Conservation (phyloP, 371 early-diverging fungal genomes). For the Dipsacomyces acuminosporus region DNA sequence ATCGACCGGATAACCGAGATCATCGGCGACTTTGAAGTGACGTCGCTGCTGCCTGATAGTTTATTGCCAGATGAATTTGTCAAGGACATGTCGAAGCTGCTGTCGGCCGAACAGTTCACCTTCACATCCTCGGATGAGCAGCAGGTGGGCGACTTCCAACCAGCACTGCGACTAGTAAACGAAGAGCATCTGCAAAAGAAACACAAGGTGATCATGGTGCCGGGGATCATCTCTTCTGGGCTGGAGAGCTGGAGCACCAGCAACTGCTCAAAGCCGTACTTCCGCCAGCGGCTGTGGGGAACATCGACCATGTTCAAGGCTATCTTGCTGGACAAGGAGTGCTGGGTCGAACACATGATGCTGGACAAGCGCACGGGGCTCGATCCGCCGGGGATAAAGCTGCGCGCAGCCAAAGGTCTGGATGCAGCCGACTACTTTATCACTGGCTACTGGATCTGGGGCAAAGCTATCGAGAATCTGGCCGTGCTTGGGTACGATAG, state of each 20-base stretch:
- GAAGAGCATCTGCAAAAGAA: constrained; percentile 27
- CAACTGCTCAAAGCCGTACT: constrained; percentile 70
- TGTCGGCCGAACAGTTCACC: constrained; percentile 44
- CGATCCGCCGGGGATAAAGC: constrained; percentile 78
- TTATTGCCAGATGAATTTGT: constrained; percentile 67
- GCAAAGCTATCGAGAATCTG: constrained; percentile 74
- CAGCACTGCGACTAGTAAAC: constrained; percentile 24
- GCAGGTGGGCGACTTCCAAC: constrained; percentile 33
- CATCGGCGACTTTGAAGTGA: constrained; percentile 60
- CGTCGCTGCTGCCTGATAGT: constrained; percentile 59
- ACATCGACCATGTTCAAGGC: constrained; percentile 74
- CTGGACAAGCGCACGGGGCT: constrained; percentile 79
- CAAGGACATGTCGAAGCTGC: constrained; percentile 56
- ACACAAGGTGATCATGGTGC: constrained; percentile 81
- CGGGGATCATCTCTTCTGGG: constrained; percentile 86
- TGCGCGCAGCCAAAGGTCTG: constrained; percentile 86
- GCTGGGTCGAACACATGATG: constrained; percentile 80
- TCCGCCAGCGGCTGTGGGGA: constrained; percentile 93
- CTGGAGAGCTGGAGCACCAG: constrained; percentile 88
- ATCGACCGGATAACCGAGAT: constrained; percentile 37
- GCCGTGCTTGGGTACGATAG: constrained; percentile 86
- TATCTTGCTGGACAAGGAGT: constrained; percentile 76
- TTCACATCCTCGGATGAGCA: constrained; percentile 40
- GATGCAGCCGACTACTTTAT: constrained; percentile 93
- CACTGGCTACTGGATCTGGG: constrained; percentile 96